A percentile compares a stretch with the other conserved stretches of the same genome.
These are phyloP conservation scores for Glycyrrhiza uralensis DNA, from an alignment of 306 rosid genomes.

Conservation along the genomic window DNA sequence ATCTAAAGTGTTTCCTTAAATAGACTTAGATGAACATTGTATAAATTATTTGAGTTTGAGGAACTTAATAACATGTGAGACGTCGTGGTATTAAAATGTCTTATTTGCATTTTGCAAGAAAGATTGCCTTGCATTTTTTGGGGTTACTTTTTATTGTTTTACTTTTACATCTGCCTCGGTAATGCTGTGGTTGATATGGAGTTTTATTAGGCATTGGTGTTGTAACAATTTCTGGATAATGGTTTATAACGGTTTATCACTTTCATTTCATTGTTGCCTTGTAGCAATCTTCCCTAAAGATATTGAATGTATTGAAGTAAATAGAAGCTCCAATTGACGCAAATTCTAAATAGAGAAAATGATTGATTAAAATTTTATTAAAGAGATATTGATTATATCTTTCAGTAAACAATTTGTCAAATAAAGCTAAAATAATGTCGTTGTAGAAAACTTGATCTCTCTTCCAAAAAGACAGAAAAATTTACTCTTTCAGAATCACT, in stretches of 20 bases:
- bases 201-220: background rate
- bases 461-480: background rate
- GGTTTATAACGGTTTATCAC: background rate
- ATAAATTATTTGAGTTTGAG: slow-evolving; percentile 34
- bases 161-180: background rate
- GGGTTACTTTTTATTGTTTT: background rate
- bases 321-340: background rate
- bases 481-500: background rate
- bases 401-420: background rate
- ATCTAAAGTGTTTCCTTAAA: slow-evolving; percentile 15
- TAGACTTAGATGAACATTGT: slow-evolving; percentile 33
- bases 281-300: background rate
- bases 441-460: background rate
- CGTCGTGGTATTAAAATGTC: slow-evolving; percentile 9
- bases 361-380: background rate
- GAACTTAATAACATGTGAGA: slow-evolving; percentile 26
- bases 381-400: background rate
- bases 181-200: background rate
- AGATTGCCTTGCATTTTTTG: background rate
- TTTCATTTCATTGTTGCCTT: background rate
- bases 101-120: background rate
- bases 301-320: background rate
- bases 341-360: background rate
- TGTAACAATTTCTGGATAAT: background rate
- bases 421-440: background rate